Percentiles rank a stretch among this genome's conserved stretches.
Evolutionary conservation across 371 early-diverging fungal species (phyloP).

Genomic region (Nematocida homosporus): DNA sequence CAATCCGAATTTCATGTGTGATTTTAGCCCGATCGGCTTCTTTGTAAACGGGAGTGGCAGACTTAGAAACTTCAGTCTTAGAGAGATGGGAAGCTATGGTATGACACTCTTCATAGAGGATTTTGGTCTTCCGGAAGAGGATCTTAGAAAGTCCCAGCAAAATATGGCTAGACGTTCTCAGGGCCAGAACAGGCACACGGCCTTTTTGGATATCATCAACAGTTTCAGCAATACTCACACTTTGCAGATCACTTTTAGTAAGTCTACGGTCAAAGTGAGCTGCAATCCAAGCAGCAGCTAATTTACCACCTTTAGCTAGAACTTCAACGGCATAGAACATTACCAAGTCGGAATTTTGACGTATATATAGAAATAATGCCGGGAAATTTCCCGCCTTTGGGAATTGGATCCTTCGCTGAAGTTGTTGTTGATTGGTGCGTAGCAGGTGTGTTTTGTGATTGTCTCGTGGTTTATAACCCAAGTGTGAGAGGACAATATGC

Average conservation of each 20-base stretch:
- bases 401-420: too few species aligned
- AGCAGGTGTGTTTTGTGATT: not conserved
- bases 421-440: not conserved
- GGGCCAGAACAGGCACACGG: conserved; percentile 76
- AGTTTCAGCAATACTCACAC: conserved; percentile 70
- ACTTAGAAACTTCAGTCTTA: not conserved
- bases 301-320: conserved; percentile 74
- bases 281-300: conserved; percentile 92
- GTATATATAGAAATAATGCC: conserved; percentile 30
- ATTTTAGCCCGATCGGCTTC: not conserved
- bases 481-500: too few species aligned
- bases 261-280: conserved; percentile 91
- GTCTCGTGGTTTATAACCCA: too few species aligned
- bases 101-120: conserved; percentile 89
- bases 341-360: not conserved
- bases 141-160: conserved; percentile 87
- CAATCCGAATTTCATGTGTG: not conserved
- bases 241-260: conserved; percentile 81
- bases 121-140: conserved; percentile 86
- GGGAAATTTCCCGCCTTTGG: conserved; percentile 54
- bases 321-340: conserved; percentile 63
- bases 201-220: conserved; percentile 75
- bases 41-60: not conserved
- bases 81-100: conserved; percentile 68
- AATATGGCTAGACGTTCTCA: conserved; percentile 87